These are phyloP conservation scores for Delitschia confertaspora DNA, from an alignment of 495 filamentous ascomycete genomes.

Conservation along the genomic window DNA sequence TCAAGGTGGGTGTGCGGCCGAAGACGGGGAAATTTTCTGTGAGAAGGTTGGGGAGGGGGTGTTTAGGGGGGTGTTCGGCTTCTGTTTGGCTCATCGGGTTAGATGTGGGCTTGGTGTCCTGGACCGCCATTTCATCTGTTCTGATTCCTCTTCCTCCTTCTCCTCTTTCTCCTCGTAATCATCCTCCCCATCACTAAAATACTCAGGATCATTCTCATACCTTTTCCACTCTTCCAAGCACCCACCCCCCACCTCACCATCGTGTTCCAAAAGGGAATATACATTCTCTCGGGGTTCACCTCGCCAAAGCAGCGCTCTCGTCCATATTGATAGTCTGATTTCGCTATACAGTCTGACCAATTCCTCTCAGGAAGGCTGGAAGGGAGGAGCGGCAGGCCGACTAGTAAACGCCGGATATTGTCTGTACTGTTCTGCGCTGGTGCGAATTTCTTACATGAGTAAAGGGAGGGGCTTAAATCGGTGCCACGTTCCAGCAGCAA, in stretches of 20 bases:
- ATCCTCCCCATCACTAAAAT: not conserved
- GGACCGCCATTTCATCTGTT: not conserved
- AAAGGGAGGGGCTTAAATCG: too few species aligned
- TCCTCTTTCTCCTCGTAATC: not conserved
- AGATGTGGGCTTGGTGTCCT: not conserved
- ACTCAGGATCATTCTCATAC: not conserved
- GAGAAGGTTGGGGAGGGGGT: too few species aligned
- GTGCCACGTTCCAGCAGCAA: too few species aligned
- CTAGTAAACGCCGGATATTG: not conserved
- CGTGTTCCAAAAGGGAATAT: constrained; percentile 7
- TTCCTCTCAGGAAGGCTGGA: not conserved
- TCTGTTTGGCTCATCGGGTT: too few species aligned
- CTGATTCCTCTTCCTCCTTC: not conserved
- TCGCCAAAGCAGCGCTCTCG: not conserved
- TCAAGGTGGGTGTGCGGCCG: too few species aligned
- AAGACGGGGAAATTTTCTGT: too few species aligned
- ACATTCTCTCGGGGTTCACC: constrained; percentile 6
- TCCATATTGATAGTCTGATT: too few species aligned
- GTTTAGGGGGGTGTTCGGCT: too few species aligned
- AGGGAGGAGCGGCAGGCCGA: not conserved
- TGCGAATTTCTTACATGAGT: too few species aligned
- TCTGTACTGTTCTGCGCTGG: too few species aligned
- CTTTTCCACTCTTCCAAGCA: not conserved
- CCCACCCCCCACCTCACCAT: not conserved
- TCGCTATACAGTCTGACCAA: not conserved